Conservation (phyloP, 2,329 filamentous ascomycete species). For the Tolypocladium tropicale region DNA sequence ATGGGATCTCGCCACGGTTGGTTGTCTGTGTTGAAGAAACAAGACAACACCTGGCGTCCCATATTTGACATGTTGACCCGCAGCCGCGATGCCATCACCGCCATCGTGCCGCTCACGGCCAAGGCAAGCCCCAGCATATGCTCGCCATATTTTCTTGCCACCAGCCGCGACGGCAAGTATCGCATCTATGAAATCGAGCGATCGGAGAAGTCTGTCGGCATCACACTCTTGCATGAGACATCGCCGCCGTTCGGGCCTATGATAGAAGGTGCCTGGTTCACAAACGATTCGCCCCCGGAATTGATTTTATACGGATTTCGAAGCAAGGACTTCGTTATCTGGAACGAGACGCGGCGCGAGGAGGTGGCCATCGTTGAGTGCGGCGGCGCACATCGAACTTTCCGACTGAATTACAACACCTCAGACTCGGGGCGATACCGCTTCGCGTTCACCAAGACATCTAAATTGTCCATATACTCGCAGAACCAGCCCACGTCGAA, state of each 20-base stretch:
- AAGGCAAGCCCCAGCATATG: slow-evolving; percentile 6
- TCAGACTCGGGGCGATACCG: slow-evolving; percentile 23
- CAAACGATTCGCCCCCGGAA: slow-evolving; percentile 28
- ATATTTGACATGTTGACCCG: slow-evolving; percentile 26
- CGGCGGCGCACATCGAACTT: slow-evolving; percentile 74
- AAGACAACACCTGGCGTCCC: slow-evolving; percentile 15
- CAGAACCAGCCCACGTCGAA: slow-evolving; percentile 26
- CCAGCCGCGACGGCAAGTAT: slow-evolving; percentile 67
- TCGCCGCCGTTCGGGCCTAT: slow-evolving; percentile 62
- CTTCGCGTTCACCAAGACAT: slow-evolving; percentile 69
- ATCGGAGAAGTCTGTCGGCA: slow-evolving; percentile 8
- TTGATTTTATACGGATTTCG: slow-evolving; percentile 74
- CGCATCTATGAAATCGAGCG: slow-evolving; percentile 45
- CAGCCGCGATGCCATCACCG: slow-evolving; percentile 57
- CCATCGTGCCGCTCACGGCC: slow-evolving; percentile 40
- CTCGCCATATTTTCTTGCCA: slow-evolving; percentile 51
- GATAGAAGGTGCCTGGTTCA: slow-evolving; percentile 62
- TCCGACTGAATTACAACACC: slow-evolving; percentile 35
- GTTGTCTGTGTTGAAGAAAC: slow-evolving; percentile 24
- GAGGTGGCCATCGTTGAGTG: slow-evolving; percentile 68
- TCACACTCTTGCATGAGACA: slow-evolving; percentile 55
- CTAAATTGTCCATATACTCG: slow-evolving; percentile 37
- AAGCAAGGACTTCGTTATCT: slow-evolving; percentile 68
- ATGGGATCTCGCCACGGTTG: slow-evolving; percentile 45
- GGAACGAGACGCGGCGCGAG: slow-evolving; percentile 62